Conservation (phyloP, 306 rosid species). For the Vigna trinervia region DNA sequence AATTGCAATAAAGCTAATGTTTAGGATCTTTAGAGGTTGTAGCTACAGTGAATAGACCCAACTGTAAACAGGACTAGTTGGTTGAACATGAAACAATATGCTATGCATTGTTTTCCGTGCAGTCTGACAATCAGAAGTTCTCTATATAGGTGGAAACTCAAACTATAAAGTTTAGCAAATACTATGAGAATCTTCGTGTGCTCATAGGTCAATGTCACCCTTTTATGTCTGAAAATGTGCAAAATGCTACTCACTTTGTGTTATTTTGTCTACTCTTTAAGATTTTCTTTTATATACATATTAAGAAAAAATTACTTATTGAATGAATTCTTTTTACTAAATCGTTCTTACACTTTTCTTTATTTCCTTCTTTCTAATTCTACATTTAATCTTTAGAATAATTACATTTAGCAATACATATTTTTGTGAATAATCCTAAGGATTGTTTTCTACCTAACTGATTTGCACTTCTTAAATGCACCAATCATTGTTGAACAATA, state of each 20-base stretch:
- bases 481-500: no score
- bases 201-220: not conserved
- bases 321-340: no score
- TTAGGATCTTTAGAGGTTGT: conserved; percentile 1
- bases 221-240: not conserved
- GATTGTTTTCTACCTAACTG: no score
- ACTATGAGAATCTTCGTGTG: not conserved
- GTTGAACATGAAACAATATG: not conserved
- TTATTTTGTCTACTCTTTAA: no score
- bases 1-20: not conserved
- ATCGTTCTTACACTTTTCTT: no score
- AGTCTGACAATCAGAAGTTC: not conserved
- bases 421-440: no score
- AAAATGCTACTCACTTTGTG: not conserved
- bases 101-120: not conserved
- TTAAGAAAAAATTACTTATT: no score
- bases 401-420: no score
- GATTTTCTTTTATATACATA: no score
- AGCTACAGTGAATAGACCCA: not conserved
- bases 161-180: not conserved
- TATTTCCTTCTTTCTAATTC: no score
- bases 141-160: not conserved
- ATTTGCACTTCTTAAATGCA: no score
- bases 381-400: no score
- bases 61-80: not conserved